Percentiles rank a stretch among this genome's conserved stretches.
phyloP scores from a whole-genome alignment of 139 green algal genomes.

The Klebsormidium nitens region DNA sequence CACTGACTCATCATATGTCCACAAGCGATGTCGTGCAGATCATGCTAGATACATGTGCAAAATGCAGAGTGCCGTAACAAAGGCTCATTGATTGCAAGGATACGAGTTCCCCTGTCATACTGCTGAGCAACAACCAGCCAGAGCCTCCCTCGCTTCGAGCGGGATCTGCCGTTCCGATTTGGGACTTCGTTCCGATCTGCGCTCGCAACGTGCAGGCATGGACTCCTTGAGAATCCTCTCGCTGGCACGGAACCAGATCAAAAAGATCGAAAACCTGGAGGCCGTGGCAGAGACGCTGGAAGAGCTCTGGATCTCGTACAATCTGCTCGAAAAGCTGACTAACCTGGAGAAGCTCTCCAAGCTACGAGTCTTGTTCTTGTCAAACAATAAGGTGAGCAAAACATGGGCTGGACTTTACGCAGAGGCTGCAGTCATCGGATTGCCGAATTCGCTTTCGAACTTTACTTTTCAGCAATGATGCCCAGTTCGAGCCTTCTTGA shows the following conservation, averaged over 20 bases:
- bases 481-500: neutral
- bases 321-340: slow-evolving; percentile 74
- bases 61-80: neutral
- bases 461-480: no score
- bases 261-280: slow-evolving; percentile 91
- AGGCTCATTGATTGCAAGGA: neutral
- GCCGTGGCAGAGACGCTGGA: slow-evolving; percentile 74
- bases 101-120: neutral
- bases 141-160: neutral
- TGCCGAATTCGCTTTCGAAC: no score
- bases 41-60: neutral
- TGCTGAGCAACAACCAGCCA: neutral
- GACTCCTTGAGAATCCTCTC: slow-evolving; percentile 80
- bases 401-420: no score
- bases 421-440: no score
- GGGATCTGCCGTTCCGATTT: neutral
- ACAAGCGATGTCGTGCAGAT: neutral
- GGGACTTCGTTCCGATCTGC: neutral
- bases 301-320: slow-evolving; percentile 94
- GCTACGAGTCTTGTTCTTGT: slow-evolving; percentile 74
- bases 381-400: slow-evolving; percentile 79
- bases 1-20: neutral
- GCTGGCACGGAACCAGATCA: slow-evolving; percentile 85
- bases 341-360: slow-evolving; percentile 75
- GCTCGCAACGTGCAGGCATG: slow-evolving; percentile 59